A percentile compares a stretch with the other conserved stretches of the same genome.
phyloP scores from a whole-genome alignment of 2,329 filamentous ascomycete genomes.

The Tothia fuscella region DNA sequence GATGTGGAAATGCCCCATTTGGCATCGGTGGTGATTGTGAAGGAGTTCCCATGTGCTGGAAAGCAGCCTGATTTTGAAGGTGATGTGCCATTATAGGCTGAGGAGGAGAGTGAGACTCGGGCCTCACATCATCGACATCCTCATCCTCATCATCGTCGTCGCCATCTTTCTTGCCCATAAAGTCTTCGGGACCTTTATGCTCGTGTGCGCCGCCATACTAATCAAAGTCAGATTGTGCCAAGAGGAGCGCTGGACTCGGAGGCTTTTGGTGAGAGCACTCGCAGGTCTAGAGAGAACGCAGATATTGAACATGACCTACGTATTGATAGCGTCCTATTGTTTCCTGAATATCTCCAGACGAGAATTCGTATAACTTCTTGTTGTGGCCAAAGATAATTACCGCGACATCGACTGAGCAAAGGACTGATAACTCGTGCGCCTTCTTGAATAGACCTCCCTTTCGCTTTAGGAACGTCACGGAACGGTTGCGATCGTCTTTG shows the following conservation, averaged over 20 bases:
- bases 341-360: constrained; percentile 84
- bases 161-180: constrained; percentile 60
- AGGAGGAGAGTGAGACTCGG: constrained; percentile 53
- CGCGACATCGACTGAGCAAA: constrained; percentile 96
- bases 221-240: too few species aligned
- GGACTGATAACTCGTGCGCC: constrained; percentile 92
- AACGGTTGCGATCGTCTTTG: constrained; percentile 95
- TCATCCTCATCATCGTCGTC: constrained; percentile 79
- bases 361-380: constrained; percentile 98
- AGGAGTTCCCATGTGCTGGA: constrained; percentile 70
- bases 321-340: constrained; percentile 82
- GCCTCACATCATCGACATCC: constrained; percentile 50
- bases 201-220: constrained; percentile 90
- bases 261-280: too few species aligned
- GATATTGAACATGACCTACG: constrained; percentile 25
- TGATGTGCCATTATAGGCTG: constrained; percentile 39
- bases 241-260: too few species aligned
- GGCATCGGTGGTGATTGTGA: constrained; percentile 81
- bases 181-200: constrained; percentile 90
- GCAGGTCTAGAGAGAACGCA: too few species aligned
- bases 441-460: constrained; percentile 99
- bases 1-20: constrained; percentile 60
- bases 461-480: constrained; percentile 97
- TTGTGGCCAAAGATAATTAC: constrained; percentile 98
- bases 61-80: constrained; percentile 45